These are phyloP conservation scores for Arthroderma sp. DNA, from an alignment of 2,329 filamentous ascomycete species.

Conservation along the genomic window DNA sequence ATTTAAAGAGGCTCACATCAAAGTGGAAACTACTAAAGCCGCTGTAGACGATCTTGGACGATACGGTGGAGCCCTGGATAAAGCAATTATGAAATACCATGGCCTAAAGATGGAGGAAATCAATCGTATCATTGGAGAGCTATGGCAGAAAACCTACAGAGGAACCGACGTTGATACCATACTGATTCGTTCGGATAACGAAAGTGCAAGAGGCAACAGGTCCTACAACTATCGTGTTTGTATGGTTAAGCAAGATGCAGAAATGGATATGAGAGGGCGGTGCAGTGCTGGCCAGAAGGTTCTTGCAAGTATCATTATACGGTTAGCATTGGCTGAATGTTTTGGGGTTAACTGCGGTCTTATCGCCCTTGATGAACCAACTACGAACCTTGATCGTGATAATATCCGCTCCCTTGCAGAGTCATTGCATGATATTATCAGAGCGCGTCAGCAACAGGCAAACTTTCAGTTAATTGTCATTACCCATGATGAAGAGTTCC, in stretches of 20 bases:
- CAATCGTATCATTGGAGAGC: constrained; percentile 82
- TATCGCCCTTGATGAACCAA: constrained; percentile 93
- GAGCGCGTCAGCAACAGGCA: constrained; percentile 64
- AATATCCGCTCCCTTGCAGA: constrained; percentile 85
- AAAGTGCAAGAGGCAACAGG: constrained; percentile 60
- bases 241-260: constrained; percentile 93
- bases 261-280: constrained; percentile 98
- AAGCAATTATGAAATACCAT: constrained; percentile 96
- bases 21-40: constrained; percentile 81
- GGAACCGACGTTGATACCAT: constrained; percentile 97
- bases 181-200: constrained; percentile 82
- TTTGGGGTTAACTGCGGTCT: constrained; percentile 94
- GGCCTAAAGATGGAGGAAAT: constrained; percentile 96
- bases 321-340: constrained; percentile 86
- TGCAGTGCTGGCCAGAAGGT: constrained; percentile 97
- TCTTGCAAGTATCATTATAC: constrained; percentile 92
- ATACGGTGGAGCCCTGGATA: constrained; percentile 74
- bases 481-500: constrained; percentile 94
- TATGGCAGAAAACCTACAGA: constrained; percentile 96
- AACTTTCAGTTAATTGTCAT: constrained; percentile 99
- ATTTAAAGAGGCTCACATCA: constrained; percentile 80
- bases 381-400: constrained; percentile 88
- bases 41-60: constrained; percentile 80
- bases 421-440: constrained; percentile 78
- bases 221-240: constrained; percentile 95